phyloP scores from a whole-genome alignment of 768 basidiomycete species.

The Stropharia rugosoannulata region DNA sequence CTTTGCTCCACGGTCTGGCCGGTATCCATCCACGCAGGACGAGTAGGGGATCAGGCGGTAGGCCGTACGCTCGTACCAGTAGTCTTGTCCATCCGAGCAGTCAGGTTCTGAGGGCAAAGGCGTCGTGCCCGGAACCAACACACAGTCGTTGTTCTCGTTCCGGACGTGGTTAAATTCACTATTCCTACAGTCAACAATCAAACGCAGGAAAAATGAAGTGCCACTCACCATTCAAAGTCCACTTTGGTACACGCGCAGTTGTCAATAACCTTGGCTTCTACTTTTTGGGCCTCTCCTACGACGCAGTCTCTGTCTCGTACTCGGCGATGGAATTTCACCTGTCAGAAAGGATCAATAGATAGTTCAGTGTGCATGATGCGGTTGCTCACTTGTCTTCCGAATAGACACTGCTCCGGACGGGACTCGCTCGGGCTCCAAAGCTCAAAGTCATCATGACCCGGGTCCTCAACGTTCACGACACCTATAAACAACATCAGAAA shows the following conservation, averaged over 20 bases:
- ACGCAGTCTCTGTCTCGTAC: conserved; percentile 77
- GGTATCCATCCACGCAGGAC: conserved; percentile 75
- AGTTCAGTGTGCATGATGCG: background rate
- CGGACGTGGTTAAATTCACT: conserved; percentile 94
- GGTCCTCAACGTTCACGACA: conserved; percentile 63
- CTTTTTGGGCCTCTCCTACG: conserved; percentile 69
- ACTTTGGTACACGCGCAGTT: conserved; percentile 71
- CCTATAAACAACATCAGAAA: conserved; percentile 44
- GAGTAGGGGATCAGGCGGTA: conserved; percentile 93
- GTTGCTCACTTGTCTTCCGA: conserved; percentile 78
- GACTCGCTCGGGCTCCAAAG: conserved; percentile 94
- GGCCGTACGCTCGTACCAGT: conserved; percentile 92
- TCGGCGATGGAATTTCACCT: conserved; percentile 93
- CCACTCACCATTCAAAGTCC: conserved; percentile 96
- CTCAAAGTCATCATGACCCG: conserved; percentile 90
- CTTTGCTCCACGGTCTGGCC: conserved; percentile 70
- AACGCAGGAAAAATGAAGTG: background rate
- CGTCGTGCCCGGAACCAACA: conserved; percentile 67
- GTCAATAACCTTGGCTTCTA: conserved; percentile 48
- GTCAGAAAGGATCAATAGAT: background rate
- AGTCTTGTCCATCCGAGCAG: conserved; percentile 63
- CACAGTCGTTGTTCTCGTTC: conserved; percentile 69
- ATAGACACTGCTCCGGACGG: conserved; percentile 85
- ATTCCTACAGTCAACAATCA: background rate
- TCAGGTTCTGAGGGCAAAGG: conserved; percentile 62